A percentile compares a stretch with the other conserved stretches of the same genome.
phyloP scores from a whole-genome alignment of 371 early-diverging fungal genomes.

The Blakeslea trispora region DNA sequence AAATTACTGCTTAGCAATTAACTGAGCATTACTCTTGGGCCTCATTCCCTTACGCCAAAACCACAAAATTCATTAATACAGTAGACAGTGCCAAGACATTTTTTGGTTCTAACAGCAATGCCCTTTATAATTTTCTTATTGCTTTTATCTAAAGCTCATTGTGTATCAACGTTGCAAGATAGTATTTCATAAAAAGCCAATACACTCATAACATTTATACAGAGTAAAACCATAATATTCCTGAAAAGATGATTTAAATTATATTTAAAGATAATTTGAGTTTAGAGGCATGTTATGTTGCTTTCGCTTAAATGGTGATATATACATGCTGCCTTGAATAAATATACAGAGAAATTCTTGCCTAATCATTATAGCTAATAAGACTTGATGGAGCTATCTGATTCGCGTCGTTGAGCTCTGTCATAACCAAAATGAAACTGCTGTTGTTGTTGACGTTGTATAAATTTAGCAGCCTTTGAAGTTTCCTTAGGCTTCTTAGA shows the following conservation, averaged over 20 bases:
- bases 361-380: conserved; percentile 18
- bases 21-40: neutral
- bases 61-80: neutral
- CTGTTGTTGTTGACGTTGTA: conserved; percentile 24
- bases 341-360: no score
- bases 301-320: no score
- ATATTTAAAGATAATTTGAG: neutral
- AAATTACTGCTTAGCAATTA: neutral
- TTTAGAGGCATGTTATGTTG: no score
- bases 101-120: neutral
- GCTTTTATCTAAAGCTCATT: neutral
- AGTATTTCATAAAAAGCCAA: no score
- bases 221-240: no score
- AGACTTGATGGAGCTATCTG: conserved; percentile 34
- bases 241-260: no score
- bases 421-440: conserved; percentile 36
- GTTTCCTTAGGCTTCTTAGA: conserved; percentile 14
- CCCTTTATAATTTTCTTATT: neutral
- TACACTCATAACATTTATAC: no score
- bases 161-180: neutral
- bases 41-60: neutral
- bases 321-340: no score
- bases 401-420: conserved; percentile 38
- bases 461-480: conserved; percentile 21
- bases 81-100: neutral